Evolutionary conservation across 2,329 filamentous ascomycete genomes (phyloP), one percentile per base, ranked within the genome.

Genomic region (Diaporthe sp.): DNA sequence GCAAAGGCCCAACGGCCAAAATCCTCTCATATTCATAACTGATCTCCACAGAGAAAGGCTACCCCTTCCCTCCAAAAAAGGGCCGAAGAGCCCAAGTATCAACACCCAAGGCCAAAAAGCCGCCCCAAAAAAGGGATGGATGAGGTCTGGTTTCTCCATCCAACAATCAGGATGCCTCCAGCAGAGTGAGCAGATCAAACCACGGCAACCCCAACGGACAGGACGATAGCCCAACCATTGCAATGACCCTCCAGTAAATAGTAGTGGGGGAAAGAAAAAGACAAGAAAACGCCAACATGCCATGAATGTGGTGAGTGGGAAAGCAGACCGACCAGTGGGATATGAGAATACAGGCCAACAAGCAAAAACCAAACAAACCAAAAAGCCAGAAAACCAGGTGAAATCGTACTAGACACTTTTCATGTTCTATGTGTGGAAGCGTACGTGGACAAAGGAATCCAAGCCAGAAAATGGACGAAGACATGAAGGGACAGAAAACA

Each of bases 251-350:
- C 47, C 65, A 51, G 17, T 34, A 37, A 51, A 25, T 34, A 17
- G 20, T 49, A 9, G 9, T 5, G 13, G 5, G 25, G 22, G 22
- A 37, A 15, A 34, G n/a, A 12, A 51, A 8, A 68, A 39, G 22
- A 31, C 7, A 55, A 72, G 17, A 28, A n/a, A 63, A 73, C 71
- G 58, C 71, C 58, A 65, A 73, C 58, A 73, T 73, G 71, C 71
- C 71, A 73, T 73, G 57, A 55, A 17, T 68, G 15, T 68, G 65
- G 37, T 68, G 47, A 10, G 10, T 10, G 17, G 20, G 12, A 37
- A 17, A 37, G 31, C 31, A 53, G n/a, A 25, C 22, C 12, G 17
- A n/a, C 8, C 10, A 15, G 7, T 2, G 37, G 37, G 37, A 39
- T 39, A 39, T 39, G 37, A 39, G 37, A 39, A 39, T 39, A 39